Evolutionary conservation across 73 alveolate genomes (phyloP), one percentile per base, ranked within the genome.

Genomic region (Paramecium sexaurelia): DNA sequence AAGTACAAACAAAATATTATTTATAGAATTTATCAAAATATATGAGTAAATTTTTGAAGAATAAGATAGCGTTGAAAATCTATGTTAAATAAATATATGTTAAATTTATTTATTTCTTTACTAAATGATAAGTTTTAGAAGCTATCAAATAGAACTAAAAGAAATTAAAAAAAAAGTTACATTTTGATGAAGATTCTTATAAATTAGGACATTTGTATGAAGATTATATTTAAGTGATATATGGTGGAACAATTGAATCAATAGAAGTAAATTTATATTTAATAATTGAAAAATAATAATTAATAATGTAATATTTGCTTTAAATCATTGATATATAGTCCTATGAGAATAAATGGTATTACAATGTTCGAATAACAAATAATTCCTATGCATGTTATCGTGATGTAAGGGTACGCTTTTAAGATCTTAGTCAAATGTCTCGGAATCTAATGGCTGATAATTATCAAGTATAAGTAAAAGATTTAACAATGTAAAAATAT

Each of bases 351-450:
- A 71, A 71, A 40, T 71, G 35, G 22, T 71, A 71, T 37, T 71
- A 71, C 56, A 71, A 36, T 27, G 32, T 71, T 11, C 10, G 86
- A 32, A 71, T 71, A 8, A 35, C 86, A 37, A 71, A 33, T 15
- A 71, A 71, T 37, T 37, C 13, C 11, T 33, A 22, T 71, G 35
- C 55, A n/a, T 71, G 55, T n/a, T 71, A 35, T 71, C 37, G 86
- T 11, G 86, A 71, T 33, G 86, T 71, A n/a, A 71, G 86, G 19
- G 86, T 71, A 17, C 51, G 86, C 22, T 71, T 71, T 22, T 71
- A 35, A 9, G 86, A 71, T 32, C 55, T 71, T 19, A 3, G 13
- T 1, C 35, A 71, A 33, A 3, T 71, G 33, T 22, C 55, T 37
- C 55, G 56, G 17, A 71, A 71, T 37, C 56, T 71, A 1, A 3